Base-by-base conservation (phyloP, 2,329 filamentous ascomycete species). In the Beauveria scarabaeidicola region DNA sequence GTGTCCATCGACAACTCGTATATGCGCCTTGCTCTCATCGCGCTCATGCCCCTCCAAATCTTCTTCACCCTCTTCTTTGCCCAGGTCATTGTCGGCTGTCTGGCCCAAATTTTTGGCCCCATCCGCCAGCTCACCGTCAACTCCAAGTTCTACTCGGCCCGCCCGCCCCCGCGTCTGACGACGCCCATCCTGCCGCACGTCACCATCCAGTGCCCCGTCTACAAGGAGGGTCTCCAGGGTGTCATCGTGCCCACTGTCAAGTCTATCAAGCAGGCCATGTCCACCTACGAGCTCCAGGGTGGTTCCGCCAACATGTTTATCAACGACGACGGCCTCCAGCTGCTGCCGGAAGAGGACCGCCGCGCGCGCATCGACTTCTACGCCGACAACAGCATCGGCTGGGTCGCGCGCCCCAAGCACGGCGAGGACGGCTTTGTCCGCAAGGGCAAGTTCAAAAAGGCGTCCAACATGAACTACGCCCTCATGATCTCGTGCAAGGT, bases 31-130 rank as follows among this genome's bases (percentile, higher is more conserved):
- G 85, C 80, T 1, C 82, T 92, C 62, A 68, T 90, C 11, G 78
- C 78, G 3, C 74, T 91, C 41, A 83, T 83, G 19, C 89, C 89
- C 0, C 75, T 91, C 36, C 87, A 91, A 69, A 78, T 91, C 61
- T 91, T 91, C 78, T 91, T 92, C 75, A 90, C 88, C 2, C 79
- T 92, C 66, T 90, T 93, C 77, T 91, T 93, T 69, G 85, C 80
- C 23, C 88, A 91, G 71, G 88, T 91, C 67, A 87, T 92, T 61
- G 77, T 91, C 55, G 88, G 88, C 62, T 90, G 86, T 68, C 71
- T 91, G 67, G 84, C 87, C 2, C 89, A 92, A 70, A 84, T 88
- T 64, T 82, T 92, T 61, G 90, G 90, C 5, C 89, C 90, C 1
- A 83, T 91, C 60, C 81, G 81, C 52, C 88, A 92, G 69, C 79